phyloP scores from a whole-genome alignment of 1,139 yeast genomes.

The Saccharomyces hybrid region DNA sequence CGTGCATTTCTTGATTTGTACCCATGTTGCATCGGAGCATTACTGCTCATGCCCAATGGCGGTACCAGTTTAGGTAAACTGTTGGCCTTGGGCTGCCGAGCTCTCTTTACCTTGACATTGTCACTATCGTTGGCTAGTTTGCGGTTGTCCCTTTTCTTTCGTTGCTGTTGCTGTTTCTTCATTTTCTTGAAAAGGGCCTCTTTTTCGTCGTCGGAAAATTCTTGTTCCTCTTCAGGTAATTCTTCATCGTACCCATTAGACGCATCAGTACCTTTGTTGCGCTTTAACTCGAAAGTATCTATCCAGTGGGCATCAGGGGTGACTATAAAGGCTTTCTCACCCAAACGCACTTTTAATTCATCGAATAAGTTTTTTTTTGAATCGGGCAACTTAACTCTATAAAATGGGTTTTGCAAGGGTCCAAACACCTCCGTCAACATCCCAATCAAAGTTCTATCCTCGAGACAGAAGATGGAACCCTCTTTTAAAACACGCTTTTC shows the following conservation, averaged over 20 bases:
- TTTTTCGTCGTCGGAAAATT: constrained; percentile 86
- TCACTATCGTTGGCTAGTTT: background rate
- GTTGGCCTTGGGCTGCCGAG: background rate
- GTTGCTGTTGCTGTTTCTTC: constrained; percentile 38
- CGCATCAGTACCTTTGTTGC: constrained; percentile 84
- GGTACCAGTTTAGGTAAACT: background rate
- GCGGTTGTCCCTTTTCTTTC: constrained; percentile 6
- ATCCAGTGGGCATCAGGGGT: constrained; percentile 76
- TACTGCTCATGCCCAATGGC: background rate
- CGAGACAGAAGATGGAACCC: constrained; percentile 71
- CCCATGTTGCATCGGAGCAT: constrained; percentile 4
- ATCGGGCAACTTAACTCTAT: constrained; percentile 61
- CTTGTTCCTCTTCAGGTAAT: constrained; percentile 85
- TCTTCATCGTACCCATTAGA: constrained; percentile 94
- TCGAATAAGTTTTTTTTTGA: constrained; percentile 34
- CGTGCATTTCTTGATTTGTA: constrained; percentile 22
- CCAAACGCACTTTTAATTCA: constrained; percentile 42
- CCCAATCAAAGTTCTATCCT: constrained; percentile 69
- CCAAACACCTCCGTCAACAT: constrained; percentile 88
- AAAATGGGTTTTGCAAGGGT: constrained; percentile 74
- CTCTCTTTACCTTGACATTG: background rate
- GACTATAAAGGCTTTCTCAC: constrained; percentile 62
- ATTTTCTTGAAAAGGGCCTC: constrained; percentile 43
- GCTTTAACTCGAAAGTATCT: constrained; percentile 64
- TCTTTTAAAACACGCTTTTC: constrained; percentile 80